Base-by-base conservation (phyloP, 2,329 filamentous ascomycete species). In the Berkeleyomyces basicola region DNA sequence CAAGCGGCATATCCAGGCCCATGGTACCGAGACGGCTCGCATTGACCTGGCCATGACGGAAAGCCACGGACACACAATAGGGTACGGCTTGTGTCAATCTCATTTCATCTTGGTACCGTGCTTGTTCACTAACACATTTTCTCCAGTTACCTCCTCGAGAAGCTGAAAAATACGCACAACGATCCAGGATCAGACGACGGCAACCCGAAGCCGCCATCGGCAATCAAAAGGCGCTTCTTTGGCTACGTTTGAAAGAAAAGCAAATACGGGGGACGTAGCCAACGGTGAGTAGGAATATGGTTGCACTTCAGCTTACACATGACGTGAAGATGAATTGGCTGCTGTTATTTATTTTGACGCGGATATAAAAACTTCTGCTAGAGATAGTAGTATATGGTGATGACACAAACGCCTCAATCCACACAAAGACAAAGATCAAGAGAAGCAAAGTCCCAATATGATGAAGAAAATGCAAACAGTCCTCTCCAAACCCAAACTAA, bases 11-110 rank as follows among this genome's bases (percentile, higher is more conserved):
- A 79, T 84, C 46, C 66, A 75, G 46, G 74, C 80, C 61, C 86
- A 89, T 68, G 79, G 82, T 47, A 74, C 77, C 59, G 79, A 82
- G 64, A 73, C 79, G 14, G 71, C 77, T 70, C 74, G 75, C 67
- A 73, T 77, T 64, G 75, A 76, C 58, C 73, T 83, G 39, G 81
- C 80, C 36, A 72, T 86, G 59, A 76, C 79, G 60, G 79, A 84
- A 67, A 80, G 82, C 67, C 75, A 77, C 53, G 79, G 80, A 9
- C 77, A 80, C 65, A 68, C 80, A 33, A 78, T 84, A 61, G 78
- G 79, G 81, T 83, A 81, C 67, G 80, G 39, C 14, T 7, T n/a
- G 7, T 43, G 39, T 31, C 14, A 43, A 7, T 65, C 66, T 67
- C 66, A 73, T 71, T 60, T 70, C 69, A 66, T 73, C 68, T 62